These are phyloP conservation scores for Aeschynomene evenia DNA, from an alignment of 306 rosid genomes.

Conservation along the genomic window DNA sequence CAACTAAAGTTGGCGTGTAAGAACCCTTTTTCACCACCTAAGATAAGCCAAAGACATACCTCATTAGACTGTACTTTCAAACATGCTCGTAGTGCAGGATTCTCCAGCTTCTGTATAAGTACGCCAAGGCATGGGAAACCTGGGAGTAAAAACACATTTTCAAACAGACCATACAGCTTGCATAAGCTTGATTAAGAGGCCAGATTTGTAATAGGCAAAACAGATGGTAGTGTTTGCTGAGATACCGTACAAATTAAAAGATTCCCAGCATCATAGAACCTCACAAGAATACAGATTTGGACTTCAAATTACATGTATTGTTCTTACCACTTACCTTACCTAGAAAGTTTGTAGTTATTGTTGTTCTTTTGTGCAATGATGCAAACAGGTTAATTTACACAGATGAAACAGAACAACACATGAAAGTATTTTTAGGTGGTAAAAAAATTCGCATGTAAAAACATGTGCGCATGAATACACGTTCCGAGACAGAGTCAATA, in stretches of 20 bases:
- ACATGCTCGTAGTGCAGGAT: constrained; percentile 85
- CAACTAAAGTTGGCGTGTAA: background rate
- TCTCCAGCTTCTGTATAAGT: constrained; percentile 93
- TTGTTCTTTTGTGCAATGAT: constrained; percentile 15
- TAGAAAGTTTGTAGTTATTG: background rate
- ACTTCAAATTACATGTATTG: background rate
- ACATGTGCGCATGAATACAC: background rate
- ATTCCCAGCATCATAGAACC: constrained; percentile 10
- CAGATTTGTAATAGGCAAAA: constrained; percentile 15
- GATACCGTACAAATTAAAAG: constrained; percentile 13
- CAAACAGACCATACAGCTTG: constrained; percentile 11
- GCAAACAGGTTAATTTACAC: background rate
- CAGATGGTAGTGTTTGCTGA: background rate
- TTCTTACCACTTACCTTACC: too few relatives aligned
- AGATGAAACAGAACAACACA: constrained; percentile 1
- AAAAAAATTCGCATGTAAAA: constrained; percentile 12
- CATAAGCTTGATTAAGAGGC: constrained; percentile 21
- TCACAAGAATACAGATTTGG: constrained; percentile 1
- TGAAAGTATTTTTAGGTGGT: constrained; percentile 13
- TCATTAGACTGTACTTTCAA: constrained; percentile 79
- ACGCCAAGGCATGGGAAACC: constrained; percentile 97
- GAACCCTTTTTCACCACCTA: constrained; percentile 12
- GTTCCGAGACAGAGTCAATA: constrained; percentile 2
- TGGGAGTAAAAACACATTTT: constrained; percentile 35
- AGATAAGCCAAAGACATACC: constrained; percentile 47